A percentile compares a stretch with the other conserved stretches of the same genome.
phyloP scores from a whole-genome alignment of 257 asterid species.

The Prunella vulgaris region DNA sequence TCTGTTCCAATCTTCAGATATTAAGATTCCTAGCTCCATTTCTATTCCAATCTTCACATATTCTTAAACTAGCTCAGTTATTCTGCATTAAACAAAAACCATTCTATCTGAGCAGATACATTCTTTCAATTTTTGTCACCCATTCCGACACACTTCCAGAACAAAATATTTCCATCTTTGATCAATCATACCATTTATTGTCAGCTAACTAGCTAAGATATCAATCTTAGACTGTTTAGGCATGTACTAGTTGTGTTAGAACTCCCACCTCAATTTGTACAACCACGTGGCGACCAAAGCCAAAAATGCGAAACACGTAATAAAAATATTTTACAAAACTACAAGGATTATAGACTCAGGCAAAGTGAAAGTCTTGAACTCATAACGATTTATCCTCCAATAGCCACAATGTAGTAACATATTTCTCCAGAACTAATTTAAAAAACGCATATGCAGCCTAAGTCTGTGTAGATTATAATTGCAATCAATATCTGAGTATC shows the following conservation, averaged over 20 bases:
- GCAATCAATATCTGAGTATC: neutral
- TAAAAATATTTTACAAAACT: neutral
- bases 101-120: neutral
- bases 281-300: neutral
- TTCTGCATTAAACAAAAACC: neutral
- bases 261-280: neutral
- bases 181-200: neutral
- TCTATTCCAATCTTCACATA: neutral
- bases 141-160: neutral
- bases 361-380: neutral
- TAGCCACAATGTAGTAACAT: neutral
- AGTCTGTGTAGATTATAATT: neutral
- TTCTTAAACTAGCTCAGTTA: neutral
- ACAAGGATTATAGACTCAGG: neutral
- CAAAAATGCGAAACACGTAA: neutral
- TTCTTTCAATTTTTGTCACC: slow-evolving; percentile 3
- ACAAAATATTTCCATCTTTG: neutral
- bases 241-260: neutral
- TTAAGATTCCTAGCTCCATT: neutral
- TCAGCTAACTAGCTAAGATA: slow-evolving; percentile 1
- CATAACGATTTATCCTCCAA: neutral
- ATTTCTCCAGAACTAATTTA: neutral
- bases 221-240: neutral
- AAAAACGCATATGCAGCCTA: neutral
- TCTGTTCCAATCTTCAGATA: neutral